Conservation (phyloP, 371 early-diverging fungal species). For the Synchytrium microbalum region DNA sequence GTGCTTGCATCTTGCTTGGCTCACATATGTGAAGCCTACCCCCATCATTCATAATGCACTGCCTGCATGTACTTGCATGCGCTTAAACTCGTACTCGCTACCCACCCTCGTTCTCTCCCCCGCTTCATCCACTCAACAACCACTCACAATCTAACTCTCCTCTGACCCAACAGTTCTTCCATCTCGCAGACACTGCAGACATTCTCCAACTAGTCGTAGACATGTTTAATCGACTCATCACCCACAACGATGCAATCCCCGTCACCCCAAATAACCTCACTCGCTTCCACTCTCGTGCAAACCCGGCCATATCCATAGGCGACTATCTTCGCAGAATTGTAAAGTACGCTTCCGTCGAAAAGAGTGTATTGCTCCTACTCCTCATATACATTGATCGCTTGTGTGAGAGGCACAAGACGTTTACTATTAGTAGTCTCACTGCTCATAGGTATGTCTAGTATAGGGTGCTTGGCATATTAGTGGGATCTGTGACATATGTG, state of each 20-base stretch:
- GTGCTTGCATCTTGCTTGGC: too few relatives aligned
- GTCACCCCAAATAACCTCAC: conserved; percentile 74
- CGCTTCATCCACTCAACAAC: too few relatives aligned
- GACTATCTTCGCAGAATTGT: conserved; percentile 36
- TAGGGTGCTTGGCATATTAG: too few relatives aligned
- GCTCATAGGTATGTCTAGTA: conserved; percentile 61
- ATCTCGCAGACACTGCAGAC: too few relatives aligned
- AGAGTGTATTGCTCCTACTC: conserved; percentile 71
- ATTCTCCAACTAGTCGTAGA: not conserved
- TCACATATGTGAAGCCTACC: too few relatives aligned
- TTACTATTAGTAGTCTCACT: conserved; percentile 67
- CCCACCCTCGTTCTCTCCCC: too few relatives aligned
- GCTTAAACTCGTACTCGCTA: too few relatives aligned
- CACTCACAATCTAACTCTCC: too few relatives aligned
- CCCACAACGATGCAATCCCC: conserved; percentile 78
- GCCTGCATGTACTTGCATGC: too few relatives aligned
- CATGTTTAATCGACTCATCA: conserved; percentile 8
- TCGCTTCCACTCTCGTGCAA: conserved; percentile 90
- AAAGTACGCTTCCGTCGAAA: conserved; percentile 81
- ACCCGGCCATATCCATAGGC: conserved; percentile 74
- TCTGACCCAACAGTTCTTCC: too few relatives aligned
- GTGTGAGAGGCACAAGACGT: conserved; percentile 29
- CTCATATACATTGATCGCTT: conserved; percentile 93
- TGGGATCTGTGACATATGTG: too few relatives aligned
- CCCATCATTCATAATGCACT: too few relatives aligned